A percentile compares a stretch with the other conserved stretches of the same genome.
Conservation (phyloP, 352 stramenopile species). For the Phytophthora megakarya region DNA sequence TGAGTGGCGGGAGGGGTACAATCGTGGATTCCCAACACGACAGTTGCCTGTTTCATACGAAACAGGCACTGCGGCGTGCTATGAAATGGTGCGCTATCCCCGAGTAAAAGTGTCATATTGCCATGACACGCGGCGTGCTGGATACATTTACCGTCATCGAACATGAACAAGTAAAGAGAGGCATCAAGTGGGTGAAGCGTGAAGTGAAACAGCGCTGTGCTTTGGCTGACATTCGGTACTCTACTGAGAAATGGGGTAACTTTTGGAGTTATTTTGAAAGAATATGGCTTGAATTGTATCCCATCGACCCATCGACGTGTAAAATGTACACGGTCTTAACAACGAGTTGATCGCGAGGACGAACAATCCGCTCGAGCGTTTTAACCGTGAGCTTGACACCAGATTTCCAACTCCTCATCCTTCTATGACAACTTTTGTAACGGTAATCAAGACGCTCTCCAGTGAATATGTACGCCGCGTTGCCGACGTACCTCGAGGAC, state of each 20-base stretch:
- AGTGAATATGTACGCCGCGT: background rate
- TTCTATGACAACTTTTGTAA: constrained; percentile 9
- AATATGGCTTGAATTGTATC: constrained; percentile 4
- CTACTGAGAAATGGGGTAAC: background rate
- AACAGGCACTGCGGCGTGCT: constrained; percentile 20
- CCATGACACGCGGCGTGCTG: constrained; percentile 1
- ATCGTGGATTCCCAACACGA: too few species aligned
- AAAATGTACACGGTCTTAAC: background rate
- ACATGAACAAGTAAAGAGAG: background rate
- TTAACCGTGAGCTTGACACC: constrained; percentile 5
- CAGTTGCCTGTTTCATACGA: constrained; percentile 27
- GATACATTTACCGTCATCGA: constrained; percentile 12
- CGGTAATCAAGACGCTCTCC: background rate
- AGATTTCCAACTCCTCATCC: constrained; percentile 5
- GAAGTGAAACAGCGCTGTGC: background rate
- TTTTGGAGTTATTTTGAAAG: constrained; percentile 6
- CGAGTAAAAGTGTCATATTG: constrained; percentile 8
- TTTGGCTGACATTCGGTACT: background rate
- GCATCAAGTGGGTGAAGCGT: constrained; percentile 3
- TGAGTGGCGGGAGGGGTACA: too few species aligned
- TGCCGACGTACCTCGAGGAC: background rate
- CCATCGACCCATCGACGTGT: constrained; percentile 9
- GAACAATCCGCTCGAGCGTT: background rate
- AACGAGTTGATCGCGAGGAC: constrained; percentile 26
- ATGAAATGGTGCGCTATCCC: constrained; percentile 10